Conservation (phyloP, 305 asterid genomes). For the Fraxinus paxiana region DNA sequence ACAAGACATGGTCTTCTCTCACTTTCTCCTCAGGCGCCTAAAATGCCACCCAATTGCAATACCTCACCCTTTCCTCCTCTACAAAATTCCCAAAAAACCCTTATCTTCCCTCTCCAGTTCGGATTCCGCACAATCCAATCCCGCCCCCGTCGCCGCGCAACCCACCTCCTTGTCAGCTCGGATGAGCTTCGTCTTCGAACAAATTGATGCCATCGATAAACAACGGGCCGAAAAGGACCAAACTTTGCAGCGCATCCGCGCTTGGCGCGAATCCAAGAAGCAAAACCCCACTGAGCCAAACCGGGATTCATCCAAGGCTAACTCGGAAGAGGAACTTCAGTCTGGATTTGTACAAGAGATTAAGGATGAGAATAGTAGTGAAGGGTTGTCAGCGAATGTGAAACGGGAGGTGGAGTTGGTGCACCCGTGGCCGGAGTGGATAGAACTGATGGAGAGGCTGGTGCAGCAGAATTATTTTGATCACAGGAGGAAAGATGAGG, state of each 20-base stretch:
- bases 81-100: slow-evolving; percentile 18
- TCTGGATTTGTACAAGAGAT: slow-evolving; percentile 29
- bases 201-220: slow-evolving; percentile 74
- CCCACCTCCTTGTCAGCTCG: slow-evolving; percentile 79
- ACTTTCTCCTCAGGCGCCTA: slow-evolving; percentile 35
- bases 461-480: slow-evolving; percentile 91
- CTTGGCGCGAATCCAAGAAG: slow-evolving; percentile 82
- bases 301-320: slow-evolving; percentile 19
- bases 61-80: slow-evolving; percentile 17
- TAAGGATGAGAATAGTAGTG: slow-evolving; percentile 31
- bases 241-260: slow-evolving; percentile 80
- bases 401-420: slow-evolving; percentile 67
- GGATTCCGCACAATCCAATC: slow-evolving; percentile 31
- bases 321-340: slow-evolving; percentile 33
- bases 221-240: slow-evolving; percentile 66
- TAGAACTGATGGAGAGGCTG: slow-evolving; percentile 83
- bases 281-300: slow-evolving; percentile 27
- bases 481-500: slow-evolving; percentile 85
- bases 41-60: slow-evolving; percentile 15
- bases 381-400: slow-evolving; percentile 29
- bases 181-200: slow-evolving; percentile 84
- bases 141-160: slow-evolving; percentile 33
- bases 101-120: slow-evolving; percentile 44
- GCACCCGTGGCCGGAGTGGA: slow-evolving; percentile 96
- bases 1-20: slow-evolving; percentile 31